Percentiles rank a stretch among this genome's conserved stretches.
phyloP scores from a whole-genome alignment of 2,329 filamentous ascomycete genomes.

The Phialophora macrospora region DNA sequence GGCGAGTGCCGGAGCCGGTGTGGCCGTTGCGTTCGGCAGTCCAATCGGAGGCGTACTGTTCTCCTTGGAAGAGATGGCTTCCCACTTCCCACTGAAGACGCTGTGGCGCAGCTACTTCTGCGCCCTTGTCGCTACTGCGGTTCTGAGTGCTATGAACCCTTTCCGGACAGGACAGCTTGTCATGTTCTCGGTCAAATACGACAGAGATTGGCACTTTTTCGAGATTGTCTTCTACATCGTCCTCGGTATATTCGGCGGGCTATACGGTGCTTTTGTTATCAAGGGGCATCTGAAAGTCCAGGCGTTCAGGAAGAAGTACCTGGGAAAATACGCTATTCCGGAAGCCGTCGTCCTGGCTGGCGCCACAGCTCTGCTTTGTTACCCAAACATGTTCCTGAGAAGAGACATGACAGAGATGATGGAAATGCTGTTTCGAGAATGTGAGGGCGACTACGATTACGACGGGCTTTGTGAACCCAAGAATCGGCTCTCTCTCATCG shows the following conservation, averaged over 20 bases:
- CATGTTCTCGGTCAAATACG: constrained; percentile 98
- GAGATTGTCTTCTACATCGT: constrained; percentile 91
- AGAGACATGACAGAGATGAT: constrained; percentile 99
- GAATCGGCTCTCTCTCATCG: constrained; percentile 76
- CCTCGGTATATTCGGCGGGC: constrained; percentile 87
- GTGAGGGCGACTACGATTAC: constrained; percentile 85
- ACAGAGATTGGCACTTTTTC: constrained; percentile 97
- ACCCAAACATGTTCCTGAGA: constrained; percentile 89
- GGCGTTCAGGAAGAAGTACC: constrained; percentile 90
- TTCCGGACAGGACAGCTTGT: constrained; percentile 96
- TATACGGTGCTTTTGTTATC: constrained; percentile 96
- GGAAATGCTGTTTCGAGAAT: constrained; percentile 96
- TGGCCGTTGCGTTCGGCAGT: constrained; percentile 95
- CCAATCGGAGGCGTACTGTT: constrained; percentile 97
- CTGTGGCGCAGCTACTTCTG: constrained; percentile 99
- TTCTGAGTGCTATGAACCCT: constrained; percentile 93
- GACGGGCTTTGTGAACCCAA: constrained; percentile 82
- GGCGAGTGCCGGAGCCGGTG: constrained; percentile 90
- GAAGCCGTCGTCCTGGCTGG: constrained; percentile 85
- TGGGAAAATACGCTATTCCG: constrained; percentile 79
- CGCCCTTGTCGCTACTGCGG: constrained; percentile 89
- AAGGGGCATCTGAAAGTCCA: constrained; percentile 95
- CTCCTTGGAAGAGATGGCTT: constrained; percentile 97
- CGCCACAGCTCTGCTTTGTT: constrained; percentile 88
- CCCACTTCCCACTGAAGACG: constrained; percentile 93